Evolutionary conservation across 2,329 filamentous ascomycete genomes (phyloP).

Genomic region (Nothophoma quercina): DNA sequence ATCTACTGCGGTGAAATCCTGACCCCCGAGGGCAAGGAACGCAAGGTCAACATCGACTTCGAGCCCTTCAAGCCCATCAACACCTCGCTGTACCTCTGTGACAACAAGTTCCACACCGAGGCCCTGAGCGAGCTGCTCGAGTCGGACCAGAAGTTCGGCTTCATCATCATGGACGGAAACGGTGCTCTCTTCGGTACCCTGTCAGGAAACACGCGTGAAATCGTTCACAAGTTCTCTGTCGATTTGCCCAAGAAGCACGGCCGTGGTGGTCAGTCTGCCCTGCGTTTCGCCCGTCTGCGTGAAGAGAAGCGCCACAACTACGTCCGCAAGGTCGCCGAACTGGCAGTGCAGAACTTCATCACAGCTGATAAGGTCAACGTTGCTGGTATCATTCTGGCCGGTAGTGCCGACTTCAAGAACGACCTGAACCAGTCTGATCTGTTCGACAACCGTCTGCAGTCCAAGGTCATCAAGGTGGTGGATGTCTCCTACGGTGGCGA

Average conservation of each 20-base stretch:
- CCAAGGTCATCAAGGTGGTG: constrained; percentile 99
- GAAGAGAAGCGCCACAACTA: constrained; percentile 99
- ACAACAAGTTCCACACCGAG: constrained; percentile 99
- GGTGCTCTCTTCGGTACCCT: constrained; percentile 96
- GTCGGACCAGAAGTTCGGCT: constrained; percentile 98
- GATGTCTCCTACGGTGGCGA: constrained; percentile 99
- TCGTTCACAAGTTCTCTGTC: constrained; percentile 97
- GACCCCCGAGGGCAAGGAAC: constrained; percentile 96
- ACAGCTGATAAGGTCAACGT: constrained; percentile 99
- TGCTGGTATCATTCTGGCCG: constrained; percentile 90
- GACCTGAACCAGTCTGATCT: constrained; percentile 97
- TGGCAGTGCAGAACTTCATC: constrained; percentile 99
- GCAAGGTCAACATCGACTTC: constrained; percentile 99
- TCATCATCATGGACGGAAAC: constrained; percentile 99
- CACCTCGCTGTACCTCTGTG: constrained; percentile 97
- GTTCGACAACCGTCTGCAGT: constrained; percentile 89
- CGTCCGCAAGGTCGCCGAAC: constrained; percentile 96
- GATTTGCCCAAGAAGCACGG: constrained; percentile 99
- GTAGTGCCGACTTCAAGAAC: constrained; percentile 99
- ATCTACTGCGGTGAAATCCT: constrained; percentile 99
- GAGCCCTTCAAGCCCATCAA: constrained; percentile 99
- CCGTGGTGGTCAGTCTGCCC: constrained; percentile 98
- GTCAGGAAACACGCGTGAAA: constrained; percentile 94
- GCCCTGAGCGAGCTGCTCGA: constrained; percentile 95
- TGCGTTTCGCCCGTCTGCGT: constrained; percentile 98